Evolutionary conservation across 202 grass and related monocot genomes (phyloP), one percentile per base, ranked within the genome.

Genomic region (Setaria viridis): DNA sequence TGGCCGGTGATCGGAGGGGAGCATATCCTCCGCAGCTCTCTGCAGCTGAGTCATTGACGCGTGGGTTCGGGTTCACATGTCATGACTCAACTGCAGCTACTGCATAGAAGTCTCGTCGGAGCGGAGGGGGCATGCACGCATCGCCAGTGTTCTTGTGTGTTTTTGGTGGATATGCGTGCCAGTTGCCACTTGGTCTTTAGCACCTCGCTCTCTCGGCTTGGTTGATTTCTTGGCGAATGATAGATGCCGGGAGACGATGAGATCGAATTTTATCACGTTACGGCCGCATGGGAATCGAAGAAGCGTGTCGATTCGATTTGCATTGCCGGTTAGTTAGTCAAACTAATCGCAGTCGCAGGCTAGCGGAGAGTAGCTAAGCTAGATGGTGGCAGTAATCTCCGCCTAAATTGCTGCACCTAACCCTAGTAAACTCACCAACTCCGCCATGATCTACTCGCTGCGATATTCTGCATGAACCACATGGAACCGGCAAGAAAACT

Each of bases 261-360:
- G 72, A 64, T 68, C 81, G 81, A 84, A 88, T 84, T 88, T 88
- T 74, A 66, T 41, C 81, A 88, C 87, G 81, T 84, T 84, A 43
- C 13, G 54, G 5, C 62, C 57, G 66, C 65, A 45, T 81, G 53
- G 70, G 71, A 70, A 60, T 60, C 55, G 74, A 81, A 81, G 79
- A 68, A 72, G 43, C 54, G 13, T 35, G 49, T 67, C 32, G 73
- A 71, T 77, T 64, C 21, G 46, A 72, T 88, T 65, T 43, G 81
- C 4, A 33, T 46, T 19, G 66, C 43, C 43, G 43, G 43, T 2
- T 10, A 10, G 21, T 60, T 72, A 39, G 81, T 79, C 81, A 88
- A 88, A 84, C 12, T 79, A 74, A 58, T 84, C 5, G 39, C 39
- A 41, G 25, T 25, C 33, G 21, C 20, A 35, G 16, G 48, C 48